Percentiles rank a stretch among this genome's conserved stretches.
phyloP scores from a whole-genome alignment of 768 basidiomycete species.

The Pulveroboletus sp. region DNA sequence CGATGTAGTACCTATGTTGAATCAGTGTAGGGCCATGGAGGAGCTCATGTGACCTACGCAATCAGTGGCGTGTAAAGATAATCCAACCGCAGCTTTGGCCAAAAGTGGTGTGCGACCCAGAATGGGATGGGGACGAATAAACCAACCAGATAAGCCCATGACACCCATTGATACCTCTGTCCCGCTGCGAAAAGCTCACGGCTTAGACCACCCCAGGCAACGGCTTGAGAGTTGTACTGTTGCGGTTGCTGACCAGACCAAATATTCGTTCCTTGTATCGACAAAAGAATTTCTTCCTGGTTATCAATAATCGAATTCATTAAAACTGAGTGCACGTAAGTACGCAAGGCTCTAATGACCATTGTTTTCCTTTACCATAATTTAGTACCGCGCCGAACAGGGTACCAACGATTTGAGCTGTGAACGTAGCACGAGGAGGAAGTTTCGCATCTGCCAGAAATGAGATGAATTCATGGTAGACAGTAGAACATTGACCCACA shows the following conservation, averaged over 20 bases:
- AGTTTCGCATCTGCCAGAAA: slow-evolving; percentile 13
- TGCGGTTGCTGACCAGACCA: slow-evolving; percentile 32
- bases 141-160: slow-evolving; percentile 32
- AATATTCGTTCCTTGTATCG: slow-evolving; percentile 47
- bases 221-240: slow-evolving; percentile 30
- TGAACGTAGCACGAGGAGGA: slow-evolving; percentile 31
- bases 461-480: slow-evolving; percentile 31
- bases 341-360: neutral
- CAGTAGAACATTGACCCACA: slow-evolving; percentile 8
- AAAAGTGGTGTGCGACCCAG: slow-evolving; percentile 36
- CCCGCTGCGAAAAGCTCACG: slow-evolving; percentile 31
- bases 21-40: slow-evolving; percentile 5
- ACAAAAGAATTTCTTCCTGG: slow-evolving; percentile 48
- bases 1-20: slow-evolving; percentile 19
- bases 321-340: slow-evolving; percentile 39
- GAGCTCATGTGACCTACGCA: slow-evolving; percentile 12
- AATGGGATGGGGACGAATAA: slow-evolving; percentile 38
- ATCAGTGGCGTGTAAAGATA: slow-evolving; percentile 30
- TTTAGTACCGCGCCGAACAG: slow-evolving; percentile 49
- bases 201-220: slow-evolving; percentile 38
- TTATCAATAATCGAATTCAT: slow-evolving; percentile 56
- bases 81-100: slow-evolving; percentile 29
- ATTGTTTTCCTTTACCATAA: slow-evolving; percentile 33
- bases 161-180: slow-evolving; percentile 38
- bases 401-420: slow-evolving; percentile 53